Conservation (phyloP, 306 rosid genomes). For the Prosopis cineraria region DNA sequence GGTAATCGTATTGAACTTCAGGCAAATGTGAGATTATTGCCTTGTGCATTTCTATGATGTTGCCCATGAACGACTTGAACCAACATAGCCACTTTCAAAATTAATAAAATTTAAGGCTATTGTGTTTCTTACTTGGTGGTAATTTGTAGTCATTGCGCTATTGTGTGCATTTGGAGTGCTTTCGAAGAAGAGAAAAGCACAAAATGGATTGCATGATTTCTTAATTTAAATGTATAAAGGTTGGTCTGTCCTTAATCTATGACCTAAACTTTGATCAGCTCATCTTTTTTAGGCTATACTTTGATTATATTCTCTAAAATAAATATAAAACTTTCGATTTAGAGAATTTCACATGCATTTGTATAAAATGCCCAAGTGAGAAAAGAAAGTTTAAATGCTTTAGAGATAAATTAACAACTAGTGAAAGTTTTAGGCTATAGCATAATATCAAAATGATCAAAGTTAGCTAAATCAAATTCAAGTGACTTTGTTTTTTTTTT, state of each 20-base stretch:
- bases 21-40: slow-evolving; percentile 95
- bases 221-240: slow-evolving; percentile 90
- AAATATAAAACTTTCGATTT: not conserved
- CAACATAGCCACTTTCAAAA: slow-evolving; percentile 86
- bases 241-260: slow-evolving; percentile 38
- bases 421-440: not conserved
- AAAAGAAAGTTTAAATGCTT: not conserved
- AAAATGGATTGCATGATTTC: slow-evolving; percentile 85
- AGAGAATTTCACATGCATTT: not conserved
- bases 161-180: slow-evolving; percentile 59
- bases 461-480: no score
- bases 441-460: no score
- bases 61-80: slow-evolving; percentile 74
- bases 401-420: not conserved
- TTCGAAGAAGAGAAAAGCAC: slow-evolving; percentile 60
- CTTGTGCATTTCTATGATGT: slow-evolving; percentile 86
- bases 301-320: not conserved
- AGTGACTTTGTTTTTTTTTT: no score
- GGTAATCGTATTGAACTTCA: slow-evolving; percentile 77
- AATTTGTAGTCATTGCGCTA: slow-evolving; percentile 79
- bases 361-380: not conserved
- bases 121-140: slow-evolving; percentile 98
- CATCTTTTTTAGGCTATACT: not conserved
- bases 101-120: slow-evolving; percentile 96
- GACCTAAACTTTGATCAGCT: not conserved